Percentiles rank a stretch among this genome's conserved stretches.
Evolutionary conservation across 768 basidiomycete genomes (phyloP).

Genomic region (Leccinum longicurvipes): DNA sequence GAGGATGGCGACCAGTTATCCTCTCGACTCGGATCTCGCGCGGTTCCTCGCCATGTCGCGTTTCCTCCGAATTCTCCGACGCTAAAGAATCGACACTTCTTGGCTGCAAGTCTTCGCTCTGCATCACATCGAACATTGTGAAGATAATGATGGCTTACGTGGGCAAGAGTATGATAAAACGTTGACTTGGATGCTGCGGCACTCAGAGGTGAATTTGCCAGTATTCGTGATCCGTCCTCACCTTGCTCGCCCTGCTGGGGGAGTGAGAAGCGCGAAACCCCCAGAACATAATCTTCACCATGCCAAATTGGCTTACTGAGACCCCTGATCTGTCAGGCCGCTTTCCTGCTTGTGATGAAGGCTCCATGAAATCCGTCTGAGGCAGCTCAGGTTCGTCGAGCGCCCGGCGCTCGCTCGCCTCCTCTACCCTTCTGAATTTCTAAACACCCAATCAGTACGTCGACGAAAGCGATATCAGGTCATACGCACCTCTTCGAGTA

Average conservation of each 20-base stretch:
- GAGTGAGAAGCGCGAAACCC: neutral
- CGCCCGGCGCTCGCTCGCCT: slow-evolving; percentile 52
- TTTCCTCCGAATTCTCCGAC: slow-evolving; percentile 34
- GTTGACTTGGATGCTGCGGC: slow-evolving; percentile 44
- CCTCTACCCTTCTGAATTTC: slow-evolving; percentile 59
- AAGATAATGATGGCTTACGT: slow-evolving; percentile 30
- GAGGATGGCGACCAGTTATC: slow-evolving; percentile 41
- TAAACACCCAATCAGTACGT: slow-evolving; percentile 18
- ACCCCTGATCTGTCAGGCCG: slow-evolving; percentile 48
- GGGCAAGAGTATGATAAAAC: slow-evolving; percentile 44
- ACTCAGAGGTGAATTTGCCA: slow-evolving; percentile 34
- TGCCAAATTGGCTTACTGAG: slow-evolving; percentile 59
- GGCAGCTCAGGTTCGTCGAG: slow-evolving; percentile 29
- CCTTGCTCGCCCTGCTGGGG: slow-evolving; percentile 20
- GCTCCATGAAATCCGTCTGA: slow-evolving; percentile 15
- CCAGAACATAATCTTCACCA: slow-evolving; percentile 37
- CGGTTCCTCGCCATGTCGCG: slow-evolving; percentile 39
- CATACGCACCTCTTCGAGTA: slow-evolving; percentile 29
- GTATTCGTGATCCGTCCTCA: slow-evolving; percentile 20
- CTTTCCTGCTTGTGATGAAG: slow-evolving; percentile 20
- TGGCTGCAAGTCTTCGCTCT: slow-evolving; percentile 33
- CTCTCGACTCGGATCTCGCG: slow-evolving; percentile 50
- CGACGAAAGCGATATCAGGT: neutral
- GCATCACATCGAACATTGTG: slow-evolving; percentile 8
- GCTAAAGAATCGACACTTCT: slow-evolving; percentile 43